Percentiles rank a stretch among this genome's conserved stretches.
These are phyloP conservation scores for Aureobasidium sp. DNA, from an alignment of 2,329 filamentous ascomycete species.

Conservation along the genomic window DNA sequence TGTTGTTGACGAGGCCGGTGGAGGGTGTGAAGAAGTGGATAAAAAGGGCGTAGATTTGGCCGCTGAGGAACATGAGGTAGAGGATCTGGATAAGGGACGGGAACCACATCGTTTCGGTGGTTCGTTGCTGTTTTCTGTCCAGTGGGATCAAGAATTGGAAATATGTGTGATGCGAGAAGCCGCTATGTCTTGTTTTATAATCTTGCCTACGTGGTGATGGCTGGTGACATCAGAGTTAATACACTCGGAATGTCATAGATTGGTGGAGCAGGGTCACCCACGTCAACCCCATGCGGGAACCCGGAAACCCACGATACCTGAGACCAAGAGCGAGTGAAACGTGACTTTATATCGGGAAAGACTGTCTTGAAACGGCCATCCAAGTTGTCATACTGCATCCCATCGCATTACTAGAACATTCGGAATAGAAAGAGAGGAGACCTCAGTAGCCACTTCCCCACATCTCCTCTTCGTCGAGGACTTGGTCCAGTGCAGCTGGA, in stretches of 20 bases:
- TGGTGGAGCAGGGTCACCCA: background rate
- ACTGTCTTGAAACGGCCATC: background rate
- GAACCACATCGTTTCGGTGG: background rate
- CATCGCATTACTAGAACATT: background rate
- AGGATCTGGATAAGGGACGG: conserved; percentile 4
- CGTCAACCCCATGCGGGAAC: background rate
- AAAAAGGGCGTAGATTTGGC: conserved; percentile 5
- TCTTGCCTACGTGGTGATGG: background rate
- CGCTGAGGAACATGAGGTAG: conserved; percentile 7
- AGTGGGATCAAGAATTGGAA: no score
- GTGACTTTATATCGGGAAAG: background rate
- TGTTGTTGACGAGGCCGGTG: background rate
- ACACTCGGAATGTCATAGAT: background rate
- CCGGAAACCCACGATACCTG: background rate
- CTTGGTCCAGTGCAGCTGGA: conserved; percentile 43
- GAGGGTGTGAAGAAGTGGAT: conserved; percentile 7
- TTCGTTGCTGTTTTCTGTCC: background rate
- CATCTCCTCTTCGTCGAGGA: conserved; percentile 53
- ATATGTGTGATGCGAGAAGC: background rate
- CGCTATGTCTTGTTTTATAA: background rate
- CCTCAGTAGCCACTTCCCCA: conserved; percentile 38
- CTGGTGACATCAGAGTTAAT: conserved; percentile 3
- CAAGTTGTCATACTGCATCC: background rate
- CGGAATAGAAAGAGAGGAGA: background rate
- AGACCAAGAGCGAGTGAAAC: background rate